These are phyloP conservation scores for Aciculosporium take DNA, from an alignment of 2,329 filamentous ascomycete genomes.

Conservation along the genomic window DNA sequence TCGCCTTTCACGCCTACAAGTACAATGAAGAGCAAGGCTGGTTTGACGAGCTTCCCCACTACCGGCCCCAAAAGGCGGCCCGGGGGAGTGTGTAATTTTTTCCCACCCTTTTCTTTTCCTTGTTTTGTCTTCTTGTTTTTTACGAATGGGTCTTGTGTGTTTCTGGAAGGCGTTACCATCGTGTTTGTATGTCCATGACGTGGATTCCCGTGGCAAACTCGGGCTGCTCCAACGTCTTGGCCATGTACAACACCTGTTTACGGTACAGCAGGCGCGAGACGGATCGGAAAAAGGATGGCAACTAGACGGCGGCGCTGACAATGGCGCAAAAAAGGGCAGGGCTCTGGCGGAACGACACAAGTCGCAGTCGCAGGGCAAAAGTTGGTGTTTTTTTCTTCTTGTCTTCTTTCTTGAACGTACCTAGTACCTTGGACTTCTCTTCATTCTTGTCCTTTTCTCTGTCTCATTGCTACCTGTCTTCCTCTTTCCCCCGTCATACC, in stretches of 20 bases:
- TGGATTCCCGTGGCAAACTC: background rate
- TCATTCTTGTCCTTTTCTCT: background rate
- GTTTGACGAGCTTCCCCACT: slow-evolving; percentile 79
- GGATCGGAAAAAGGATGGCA: background rate
- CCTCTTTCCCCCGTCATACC: too few relatives aligned
- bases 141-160: background rate
- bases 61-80: slow-evolving; percentile 48
- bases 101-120: background rate
- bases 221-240: slow-evolving; percentile 1
- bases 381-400: background rate
- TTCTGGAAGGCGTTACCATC: background rate
- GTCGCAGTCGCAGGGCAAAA: background rate
- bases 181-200: background rate
- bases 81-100: slow-evolving; percentile 11
- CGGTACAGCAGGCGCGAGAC: background rate
- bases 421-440: background rate
- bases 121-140: background rate
- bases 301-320: background rate
- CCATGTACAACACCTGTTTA: slow-evolving; percentile 1
- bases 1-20: slow-evolving; percentile 89
- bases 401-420: background rate
- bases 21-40: slow-evolving; percentile 67
- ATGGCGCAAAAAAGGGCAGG: slow-evolving; percentile 1
- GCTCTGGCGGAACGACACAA: background rate
- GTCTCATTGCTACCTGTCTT: too few relatives aligned